These are phyloP conservation scores for Pestalotiopsis fici DNA, from an alignment of 2,329 filamentous ascomycete species.

Conservation along the genomic window DNA sequence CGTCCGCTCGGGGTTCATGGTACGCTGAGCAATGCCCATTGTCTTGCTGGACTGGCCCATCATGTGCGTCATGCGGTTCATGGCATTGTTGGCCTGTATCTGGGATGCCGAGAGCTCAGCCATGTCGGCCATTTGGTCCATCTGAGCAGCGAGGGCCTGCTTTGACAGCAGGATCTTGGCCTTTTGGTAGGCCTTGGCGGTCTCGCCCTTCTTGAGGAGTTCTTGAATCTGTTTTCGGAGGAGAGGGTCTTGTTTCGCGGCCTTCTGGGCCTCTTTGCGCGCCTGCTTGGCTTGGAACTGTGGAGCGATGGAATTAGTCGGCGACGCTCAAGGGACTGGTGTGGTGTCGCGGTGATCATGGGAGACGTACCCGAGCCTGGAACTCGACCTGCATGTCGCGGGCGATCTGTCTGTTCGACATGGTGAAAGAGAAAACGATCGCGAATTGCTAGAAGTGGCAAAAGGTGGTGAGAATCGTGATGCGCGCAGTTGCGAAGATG, in stretches of 20 bases:
- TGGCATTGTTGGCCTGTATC: conserved; percentile 65
- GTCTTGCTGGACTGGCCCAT: conserved; percentile 61
- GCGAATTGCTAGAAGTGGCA: neutral
- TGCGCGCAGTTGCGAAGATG: neutral
- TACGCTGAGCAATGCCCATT: conserved; percentile 60
- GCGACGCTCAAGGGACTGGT: neutral
- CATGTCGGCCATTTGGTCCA: conserved; percentile 67
- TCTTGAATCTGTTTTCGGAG: conserved; percentile 66
- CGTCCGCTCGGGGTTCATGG: conserved; percentile 61
- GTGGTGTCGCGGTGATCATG: neutral
- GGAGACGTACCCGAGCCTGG: conserved; percentile 52
- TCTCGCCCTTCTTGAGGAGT: conserved; percentile 63
- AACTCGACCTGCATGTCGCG: conserved; percentile 66
- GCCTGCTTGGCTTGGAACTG: conserved; percentile 65
- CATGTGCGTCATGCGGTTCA: conserved; percentile 67
- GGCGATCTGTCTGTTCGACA: conserved; percentile 61
- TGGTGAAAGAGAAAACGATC: conserved; percentile 29
- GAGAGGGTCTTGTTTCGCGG: conserved; percentile 60
- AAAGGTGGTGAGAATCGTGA: neutral
- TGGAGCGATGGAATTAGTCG: conserved; percentile 8
- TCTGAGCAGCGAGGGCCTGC: conserved; percentile 62
- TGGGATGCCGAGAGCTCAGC: conserved; percentile 60
- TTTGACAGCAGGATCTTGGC: conserved; percentile 64
- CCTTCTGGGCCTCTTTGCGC: conserved; percentile 61
- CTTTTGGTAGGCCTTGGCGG: conserved; percentile 64